These are phyloP conservation scores for Kingdonia uniflora DNA, from an alignment of 164 flowering plant genomes.

Conservation along the genomic window DNA sequence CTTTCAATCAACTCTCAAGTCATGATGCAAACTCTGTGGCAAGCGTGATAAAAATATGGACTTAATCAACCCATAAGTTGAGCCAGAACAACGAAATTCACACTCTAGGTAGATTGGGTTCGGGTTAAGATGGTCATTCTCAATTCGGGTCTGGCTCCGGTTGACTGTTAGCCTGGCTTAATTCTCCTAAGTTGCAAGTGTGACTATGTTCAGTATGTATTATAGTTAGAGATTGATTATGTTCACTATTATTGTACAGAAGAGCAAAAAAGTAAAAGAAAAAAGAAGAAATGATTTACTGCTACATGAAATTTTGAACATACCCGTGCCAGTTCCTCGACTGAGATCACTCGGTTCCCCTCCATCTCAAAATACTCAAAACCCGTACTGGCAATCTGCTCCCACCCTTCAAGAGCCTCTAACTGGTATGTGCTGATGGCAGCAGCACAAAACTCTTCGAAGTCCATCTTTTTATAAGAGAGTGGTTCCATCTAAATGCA, in stretches of 20 bases:
- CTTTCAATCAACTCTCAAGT: no score
- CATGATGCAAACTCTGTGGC: no score
- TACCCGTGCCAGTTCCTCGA: conserved; percentile 81
- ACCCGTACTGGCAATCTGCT: conserved; percentile 52
- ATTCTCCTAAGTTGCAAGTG: no score
- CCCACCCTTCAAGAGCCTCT: conserved; percentile 89
- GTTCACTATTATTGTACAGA: background rate
- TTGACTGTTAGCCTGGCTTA: no score
- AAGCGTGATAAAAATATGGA: no score
- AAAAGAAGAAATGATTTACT: background rate
- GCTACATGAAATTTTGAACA: background rate
- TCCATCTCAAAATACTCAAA: conserved; percentile 74
- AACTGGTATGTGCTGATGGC: conserved; percentile 81
- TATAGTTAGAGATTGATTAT: no score
- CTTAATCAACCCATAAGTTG: no score
- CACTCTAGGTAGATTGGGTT: no score
- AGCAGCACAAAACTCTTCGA: conserved; percentile 93
- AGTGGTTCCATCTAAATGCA: conserved; percentile 67
- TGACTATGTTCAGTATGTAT: no score
- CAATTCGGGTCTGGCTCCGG: no score
- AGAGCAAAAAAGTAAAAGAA: background rate
- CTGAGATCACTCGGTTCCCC: conserved; percentile 63
- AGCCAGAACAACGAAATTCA: no score
- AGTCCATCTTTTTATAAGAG: conserved; percentile 50
- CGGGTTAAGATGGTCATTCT: no score